phyloP scores from a whole-genome alignment of 768 basidiomycete genomes.

The Boletus bicolor region DNA sequence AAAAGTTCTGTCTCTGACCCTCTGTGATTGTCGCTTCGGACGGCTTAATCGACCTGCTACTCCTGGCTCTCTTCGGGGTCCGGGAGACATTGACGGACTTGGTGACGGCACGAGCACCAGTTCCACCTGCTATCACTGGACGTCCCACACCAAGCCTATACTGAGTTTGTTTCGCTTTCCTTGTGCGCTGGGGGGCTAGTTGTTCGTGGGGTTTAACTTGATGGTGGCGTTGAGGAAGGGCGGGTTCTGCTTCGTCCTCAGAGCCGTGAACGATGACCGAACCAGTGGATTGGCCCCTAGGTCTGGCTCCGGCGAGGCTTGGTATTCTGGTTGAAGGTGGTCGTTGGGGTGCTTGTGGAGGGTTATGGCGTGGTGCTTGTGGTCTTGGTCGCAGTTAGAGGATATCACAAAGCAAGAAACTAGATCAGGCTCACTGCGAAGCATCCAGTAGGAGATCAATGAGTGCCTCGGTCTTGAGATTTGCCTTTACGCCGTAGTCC shows the following conservation, averaged over 20 bases:
- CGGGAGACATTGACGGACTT: slow-evolving; percentile 52
- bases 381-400: slow-evolving; percentile 34
- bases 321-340: slow-evolving; percentile 34
- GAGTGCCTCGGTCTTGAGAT: slow-evolving; percentile 75
- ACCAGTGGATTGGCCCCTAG: slow-evolving; percentile 31
- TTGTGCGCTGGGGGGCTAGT: slow-evolving; percentile 39
- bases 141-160: slow-evolving; percentile 68
- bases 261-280: slow-evolving; percentile 40
- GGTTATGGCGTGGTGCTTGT: slow-evolving; percentile 20
- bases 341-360: slow-evolving; percentile 22
- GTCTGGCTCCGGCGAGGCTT: slow-evolving; percentile 26
- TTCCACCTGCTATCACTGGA: slow-evolving; percentile 62
- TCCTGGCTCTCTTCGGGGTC: slow-evolving; percentile 45
- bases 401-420: slow-evolving; percentile 34
- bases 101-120: slow-evolving; percentile 62
- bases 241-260: slow-evolving; percentile 41
- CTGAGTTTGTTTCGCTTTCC: slow-evolving; percentile 73
- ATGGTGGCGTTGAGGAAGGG: slow-evolving; percentile 21
- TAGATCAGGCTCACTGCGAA: slow-evolving; percentile 35
- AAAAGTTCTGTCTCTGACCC: slow-evolving; percentile 33
- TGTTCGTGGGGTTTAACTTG: slow-evolving; percentile 15
- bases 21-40: slow-evolving; percentile 56
- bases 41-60: slow-evolving; percentile 47
- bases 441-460: slow-evolving; percentile 70
- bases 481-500: slow-evolving; percentile 81